These are phyloP conservation scores for Ogataea glucozyma DNA, from an alignment of 805 yeast genomes.

Conservation along the genomic window DNA sequence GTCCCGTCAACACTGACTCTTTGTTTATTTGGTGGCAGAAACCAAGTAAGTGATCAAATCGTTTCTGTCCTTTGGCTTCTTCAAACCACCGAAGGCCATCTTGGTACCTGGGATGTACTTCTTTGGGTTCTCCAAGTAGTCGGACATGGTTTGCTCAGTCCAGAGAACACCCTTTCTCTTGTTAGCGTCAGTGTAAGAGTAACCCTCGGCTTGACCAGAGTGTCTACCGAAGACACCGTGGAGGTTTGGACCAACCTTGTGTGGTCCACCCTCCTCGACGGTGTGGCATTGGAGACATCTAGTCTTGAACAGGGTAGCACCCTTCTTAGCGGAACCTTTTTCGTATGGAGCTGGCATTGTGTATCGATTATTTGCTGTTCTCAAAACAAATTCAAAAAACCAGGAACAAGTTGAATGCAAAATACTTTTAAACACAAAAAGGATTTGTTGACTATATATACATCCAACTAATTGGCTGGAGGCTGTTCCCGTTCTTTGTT, in stretches of 20 bases:
- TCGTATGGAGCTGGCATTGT: slow-evolving; percentile 45
- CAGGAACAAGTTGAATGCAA: slow-evolving; percentile 1
- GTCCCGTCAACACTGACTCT: not conserved
- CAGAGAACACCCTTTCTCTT: slow-evolving; percentile 91
- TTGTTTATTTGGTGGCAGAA: slow-evolving; percentile 49
- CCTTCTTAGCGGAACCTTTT: slow-evolving; percentile 77
- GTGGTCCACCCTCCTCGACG: slow-evolving; percentile 90
- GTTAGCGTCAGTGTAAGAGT: slow-evolving; percentile 97
- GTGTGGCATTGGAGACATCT: slow-evolving; percentile 99
- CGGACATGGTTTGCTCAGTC: slow-evolving; percentile 85
- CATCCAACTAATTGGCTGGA: slow-evolving; percentile 5
- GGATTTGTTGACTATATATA: slow-evolving; percentile 7
- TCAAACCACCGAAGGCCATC: slow-evolving; percentile 99
- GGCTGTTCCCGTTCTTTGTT: slow-evolving; percentile 6
- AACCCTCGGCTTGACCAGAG: slow-evolving; percentile 91
- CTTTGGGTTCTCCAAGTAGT: slow-evolving; percentile 99
- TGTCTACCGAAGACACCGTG: slow-evolving; percentile 92
- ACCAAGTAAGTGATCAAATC: slow-evolving; percentile 87
- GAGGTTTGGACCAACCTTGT: slow-evolving; percentile 99
- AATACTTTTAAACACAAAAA: not conserved
- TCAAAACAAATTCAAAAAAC: not conserved
- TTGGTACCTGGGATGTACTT: slow-evolving; percentile 99
- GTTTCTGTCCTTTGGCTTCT: slow-evolving; percentile 98
- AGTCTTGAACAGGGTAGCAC: slow-evolving; percentile 97
- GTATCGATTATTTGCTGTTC: slow-evolving; percentile 3